Conservation (phyloP, 768 basidiomycete species). For the Lactifluus hygrophoroides region DNA sequence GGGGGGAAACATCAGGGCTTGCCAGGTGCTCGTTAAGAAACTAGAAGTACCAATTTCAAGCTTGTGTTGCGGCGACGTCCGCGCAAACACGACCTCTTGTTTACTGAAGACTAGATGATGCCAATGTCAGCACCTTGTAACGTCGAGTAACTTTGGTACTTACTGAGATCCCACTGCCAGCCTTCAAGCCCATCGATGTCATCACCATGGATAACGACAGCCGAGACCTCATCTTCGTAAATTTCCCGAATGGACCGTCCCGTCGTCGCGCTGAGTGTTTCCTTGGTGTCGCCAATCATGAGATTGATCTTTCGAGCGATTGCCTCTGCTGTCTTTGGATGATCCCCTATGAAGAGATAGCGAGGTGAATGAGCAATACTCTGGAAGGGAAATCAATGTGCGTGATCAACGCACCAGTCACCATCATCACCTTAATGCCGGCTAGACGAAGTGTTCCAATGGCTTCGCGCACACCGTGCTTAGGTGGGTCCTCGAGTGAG, state of each 20-base stretch:
- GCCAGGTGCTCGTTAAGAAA: not conserved
- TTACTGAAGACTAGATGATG: slow-evolving; percentile 49
- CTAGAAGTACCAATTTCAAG: slow-evolving; percentile 51
- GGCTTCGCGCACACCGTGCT: slow-evolving; percentile 63
- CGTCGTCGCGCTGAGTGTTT: slow-evolving; percentile 50
- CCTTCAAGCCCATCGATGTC: slow-evolving; percentile 57
- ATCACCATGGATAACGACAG: slow-evolving; percentile 61
- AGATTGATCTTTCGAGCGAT: slow-evolving; percentile 68
- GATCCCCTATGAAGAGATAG: slow-evolving; percentile 38
- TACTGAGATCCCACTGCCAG: slow-evolving; percentile 71
- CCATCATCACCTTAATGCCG: slow-evolving; percentile 73
- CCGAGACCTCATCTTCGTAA: slow-evolving; percentile 60
- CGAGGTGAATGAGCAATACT: not conserved
- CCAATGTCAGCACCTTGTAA: not conserved
- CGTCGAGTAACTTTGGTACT: slow-evolving; percentile 18
- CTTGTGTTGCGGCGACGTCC: slow-evolving; percentile 66
- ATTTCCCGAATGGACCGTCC: slow-evolving; percentile 46
- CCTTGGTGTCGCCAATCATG: slow-evolving; percentile 56
- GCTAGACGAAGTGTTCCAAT: slow-evolving; percentile 63
- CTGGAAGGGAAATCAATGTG: not conserved
- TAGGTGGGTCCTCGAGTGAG: slow-evolving; percentile 63
- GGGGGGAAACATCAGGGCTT: not conserved
- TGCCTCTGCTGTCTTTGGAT: slow-evolving; percentile 67
- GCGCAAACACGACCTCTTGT: slow-evolving; percentile 62
- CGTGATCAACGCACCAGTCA: slow-evolving; percentile 39